Base-by-base conservation (phyloP, 2,329 filamentous ascomycete genomes). In the Emmonsia crescens region DNA sequence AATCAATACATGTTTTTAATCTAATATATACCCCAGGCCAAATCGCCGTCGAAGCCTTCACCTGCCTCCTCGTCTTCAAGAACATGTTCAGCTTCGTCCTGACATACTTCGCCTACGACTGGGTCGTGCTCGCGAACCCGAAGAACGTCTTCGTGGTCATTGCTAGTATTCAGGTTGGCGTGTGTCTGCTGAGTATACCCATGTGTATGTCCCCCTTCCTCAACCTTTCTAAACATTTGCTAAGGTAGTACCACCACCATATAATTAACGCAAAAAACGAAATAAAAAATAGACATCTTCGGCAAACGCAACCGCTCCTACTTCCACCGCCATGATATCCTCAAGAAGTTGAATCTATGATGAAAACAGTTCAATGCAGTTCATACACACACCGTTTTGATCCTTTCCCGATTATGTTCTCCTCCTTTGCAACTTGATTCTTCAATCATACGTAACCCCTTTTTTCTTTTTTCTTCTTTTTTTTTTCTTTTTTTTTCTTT, bases 81-180 rank as follows among this genome's bases (percentile, higher is more conserved):
- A 96, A 96, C 75, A 83, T 96, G 64, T 96, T 96, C 77, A 89
- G 87, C 65, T 96, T 95, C 69, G 84, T 85, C 6, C 78, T 96
- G 61, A 96, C 92, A 0, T 95, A 87, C 72, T 88, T 84, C 67
- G 91, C 90, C 0, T 96, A 90, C 69, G 80, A 91, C 62, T 96
- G 93, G 92, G 80, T 96, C 31, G 80, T 88, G 10, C 66, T 76
- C 0, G 71, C 72, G 9, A 84, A 84, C 1, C 83, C 85, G 63
- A 80, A 82, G 55, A 69, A 69, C 27, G 77, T 83, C 0, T 93
- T 96, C 75, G 81, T 88, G 60, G 81, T 83, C 24, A 82, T 96
- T 55, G 86, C 84, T 1, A 88, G 85, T 42, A 85, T 95, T 21
- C 91, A 96, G 75, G 80, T 96, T 0, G 85, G 79, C 1, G 79